A percentile compares a stretch with the other conserved stretches of the same genome.
phyloP scores from a whole-genome alignment of 176 grass and related monocot genomes.

The Saccharum officinarum region DNA sequence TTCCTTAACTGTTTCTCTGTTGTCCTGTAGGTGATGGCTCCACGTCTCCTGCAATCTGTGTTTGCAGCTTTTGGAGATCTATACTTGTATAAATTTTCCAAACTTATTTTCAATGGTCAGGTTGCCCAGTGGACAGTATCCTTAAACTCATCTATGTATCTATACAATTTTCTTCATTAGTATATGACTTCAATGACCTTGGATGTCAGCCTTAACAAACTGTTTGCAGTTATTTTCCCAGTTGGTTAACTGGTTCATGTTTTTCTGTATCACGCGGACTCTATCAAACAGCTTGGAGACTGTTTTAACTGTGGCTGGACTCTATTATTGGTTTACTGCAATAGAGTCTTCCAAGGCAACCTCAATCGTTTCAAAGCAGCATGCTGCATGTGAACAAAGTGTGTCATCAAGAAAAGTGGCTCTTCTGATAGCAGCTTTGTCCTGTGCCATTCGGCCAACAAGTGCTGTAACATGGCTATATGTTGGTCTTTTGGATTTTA shows the following conservation, averaged over 20 bases:
- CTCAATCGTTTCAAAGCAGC: constrained; percentile 35
- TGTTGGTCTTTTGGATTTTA: constrained; percentile 77
- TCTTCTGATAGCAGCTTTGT: constrained; percentile 68
- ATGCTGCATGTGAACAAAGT: background rate
- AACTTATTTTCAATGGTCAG: constrained; percentile 64
- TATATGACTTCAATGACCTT: background rate
- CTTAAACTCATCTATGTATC: constrained; percentile 22
- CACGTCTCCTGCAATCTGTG: constrained; percentile 74
- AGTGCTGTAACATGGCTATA: constrained; percentile 95
- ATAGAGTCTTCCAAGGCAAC: constrained; percentile 45
- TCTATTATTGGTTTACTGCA: constrained; percentile 80
- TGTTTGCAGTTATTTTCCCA: constrained; percentile 71
- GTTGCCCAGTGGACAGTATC: constrained; percentile 90
- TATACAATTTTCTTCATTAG: background rate
- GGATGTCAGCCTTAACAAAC: constrained; percentile 49
- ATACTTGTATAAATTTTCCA: constrained; percentile 86
- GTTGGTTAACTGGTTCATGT: constrained; percentile 91
- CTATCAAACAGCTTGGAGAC: constrained; percentile 95
- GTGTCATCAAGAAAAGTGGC: constrained; percentile 69
- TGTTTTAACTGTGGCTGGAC: constrained; percentile 68
- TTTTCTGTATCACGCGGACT: constrained; percentile 86
- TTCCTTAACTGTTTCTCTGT: constrained; percentile 6
- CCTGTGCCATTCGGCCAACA: constrained; percentile 89
- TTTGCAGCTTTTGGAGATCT: constrained; percentile 74
- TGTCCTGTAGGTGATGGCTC: constrained; percentile 56